Base-by-base conservation (phyloP, 306 rosid species). In the Rosa rugosa region DNA sequence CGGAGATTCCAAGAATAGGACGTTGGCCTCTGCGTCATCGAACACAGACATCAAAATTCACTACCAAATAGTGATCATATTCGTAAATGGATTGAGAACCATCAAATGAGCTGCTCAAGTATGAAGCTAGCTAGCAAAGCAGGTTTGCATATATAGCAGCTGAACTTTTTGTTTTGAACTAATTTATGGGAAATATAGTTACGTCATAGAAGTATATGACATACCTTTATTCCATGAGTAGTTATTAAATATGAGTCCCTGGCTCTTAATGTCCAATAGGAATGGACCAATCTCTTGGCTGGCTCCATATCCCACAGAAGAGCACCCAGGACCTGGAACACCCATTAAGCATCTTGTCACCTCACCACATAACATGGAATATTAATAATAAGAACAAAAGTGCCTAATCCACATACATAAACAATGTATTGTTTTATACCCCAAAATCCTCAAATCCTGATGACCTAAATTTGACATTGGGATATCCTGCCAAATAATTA, bases 231-330 rank as follows among this genome's bases (percentile, higher is more conserved):
- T 93, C 97, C 97, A 93, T 9, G 96, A 89, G 77, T 77, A 85
- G 73, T 85, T 80, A 84, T 93, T 93, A 76, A 76, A 88, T 74
- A 78, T 80, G 51, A 93, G 83, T 38, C 85, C 85, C 14, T 88
- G 71, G 17, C 89, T 92, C 71, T 85, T 78, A 18, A 71, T 82
- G 81, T 92, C 88, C 90, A 93, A 94, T 85, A 91, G 65, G 81
- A 93, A 93, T 74, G 97, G 97, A 70, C 97, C 97, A 86, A 93
- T 91, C 85, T 93, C 97, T 81, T 93, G 96, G 77, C 94, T 89
- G 80, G 97, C 96, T 80, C 97, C 97, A 78, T 89, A 93, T 71
- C 96, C 97, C 86, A 93, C 97, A 85, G 97, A 93, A 76, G 96
- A 93, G 84, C 97, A 93, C 81, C 97, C 97, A 76, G 97, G 97